Evolutionary conservation across 2,329 filamentous ascomycete species (phyloP).

Genomic region (Podosphaera aphanis): DNA sequence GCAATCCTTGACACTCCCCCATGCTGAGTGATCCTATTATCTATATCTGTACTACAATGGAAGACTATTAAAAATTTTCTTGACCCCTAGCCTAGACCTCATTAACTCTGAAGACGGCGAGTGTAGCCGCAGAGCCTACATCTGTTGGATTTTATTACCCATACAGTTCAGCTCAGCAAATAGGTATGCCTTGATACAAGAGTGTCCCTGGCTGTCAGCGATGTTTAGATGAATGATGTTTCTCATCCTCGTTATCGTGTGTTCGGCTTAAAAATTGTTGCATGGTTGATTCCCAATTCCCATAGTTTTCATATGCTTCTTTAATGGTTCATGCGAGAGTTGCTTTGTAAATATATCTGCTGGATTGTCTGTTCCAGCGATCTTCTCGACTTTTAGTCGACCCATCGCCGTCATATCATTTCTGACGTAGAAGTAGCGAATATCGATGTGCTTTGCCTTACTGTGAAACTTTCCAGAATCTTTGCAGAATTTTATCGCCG

Average conservation of each 20-base stretch:
- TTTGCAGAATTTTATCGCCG: neutral
- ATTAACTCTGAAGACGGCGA: neutral
- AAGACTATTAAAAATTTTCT: no score
- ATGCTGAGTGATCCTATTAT: no score
- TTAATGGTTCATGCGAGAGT: no score
- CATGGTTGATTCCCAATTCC: no score
- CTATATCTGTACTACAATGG: no score
- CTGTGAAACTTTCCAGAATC: neutral
- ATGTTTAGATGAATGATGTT: no score
- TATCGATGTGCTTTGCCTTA: neutral
- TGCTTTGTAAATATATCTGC: neutral
- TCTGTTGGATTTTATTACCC: neutral
- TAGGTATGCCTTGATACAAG: neutral
- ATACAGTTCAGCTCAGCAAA: neutral
- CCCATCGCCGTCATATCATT: neutral
- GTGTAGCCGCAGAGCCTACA: neutral
- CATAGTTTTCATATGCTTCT: no score
- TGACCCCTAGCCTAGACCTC: no score
- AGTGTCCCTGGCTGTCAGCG: neutral
- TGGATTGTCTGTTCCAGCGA: neutral
- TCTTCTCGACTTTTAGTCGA: neutral
- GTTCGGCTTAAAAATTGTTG: no score
- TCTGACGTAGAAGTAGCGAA: neutral
- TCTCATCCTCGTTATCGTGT: no score
- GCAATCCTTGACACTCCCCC: no score